Evolutionary conservation across 1,284 basidiomycete genomes (phyloP), one percentile per base, ranked within the genome.

Genomic region (Marasmius fiardii): DNA sequence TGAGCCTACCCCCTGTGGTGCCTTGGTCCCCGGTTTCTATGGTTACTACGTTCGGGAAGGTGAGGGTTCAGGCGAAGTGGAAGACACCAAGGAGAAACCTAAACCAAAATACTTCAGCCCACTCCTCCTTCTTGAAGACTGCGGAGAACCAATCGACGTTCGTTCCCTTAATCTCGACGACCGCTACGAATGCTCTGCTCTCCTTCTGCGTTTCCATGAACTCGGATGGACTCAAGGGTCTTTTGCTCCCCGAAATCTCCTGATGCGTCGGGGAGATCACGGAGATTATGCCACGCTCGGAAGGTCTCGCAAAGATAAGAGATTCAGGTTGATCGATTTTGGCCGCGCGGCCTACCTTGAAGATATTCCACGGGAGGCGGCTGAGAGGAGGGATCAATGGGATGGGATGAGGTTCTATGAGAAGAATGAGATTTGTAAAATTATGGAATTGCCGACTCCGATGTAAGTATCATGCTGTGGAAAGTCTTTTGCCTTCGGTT

Each of bases 1-100:
- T 34, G 67, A 74, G 47, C 80, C 79, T 0, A 72, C 75, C 0
- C 79, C 79, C 8, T 68, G 75, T 6, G 70, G 71, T 4, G 70
- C 81, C 0, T 58, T 81, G 43, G 75, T 79, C 4, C 81, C 82
- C 6, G 80, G 80, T 63, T 82, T 75, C 63, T 83, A 77, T 61
- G 81, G 81, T 1, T 79, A 77, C 64, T 83, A 82, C 62, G 61
- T 33, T 10, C 53, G 50, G 33, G 56, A 69, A 8, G 74, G 74
- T 1, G 66, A 66, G 5, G 3, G 49, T 52, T 24, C 37, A 44
- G 20, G 31, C 57, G 7, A 24, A 26, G 37, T 50, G 4, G 54
- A 51, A 14, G 18, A 55, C 44, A 33, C 20, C n/a, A 23, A 43
- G 10, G 21, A 24, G 23, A 33, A 24, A 6, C 28, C 58, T 39